Conservation (phyloP, 305 asterid species). For the Fraxinus dipetala region DNA sequence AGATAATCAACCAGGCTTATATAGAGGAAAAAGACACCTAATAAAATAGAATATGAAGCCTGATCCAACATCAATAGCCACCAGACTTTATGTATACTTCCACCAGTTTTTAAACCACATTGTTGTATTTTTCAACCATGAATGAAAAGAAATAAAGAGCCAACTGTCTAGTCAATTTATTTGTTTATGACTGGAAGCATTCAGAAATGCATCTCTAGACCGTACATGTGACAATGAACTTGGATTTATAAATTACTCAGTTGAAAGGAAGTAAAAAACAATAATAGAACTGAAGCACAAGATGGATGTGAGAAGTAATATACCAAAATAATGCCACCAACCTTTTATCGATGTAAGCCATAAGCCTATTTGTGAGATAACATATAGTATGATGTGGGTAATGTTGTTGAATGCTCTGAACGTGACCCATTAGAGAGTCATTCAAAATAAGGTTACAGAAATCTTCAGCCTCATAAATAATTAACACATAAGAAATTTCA, state of each 20-base stretch:
- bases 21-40: neutral
- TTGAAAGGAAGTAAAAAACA: neutral
- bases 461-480: slow-evolving; percentile 83
- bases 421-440: slow-evolving; percentile 56
- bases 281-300: slow-evolving; percentile 3
- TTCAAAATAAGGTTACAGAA: slow-evolving; percentile 64
- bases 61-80: neutral
- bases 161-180: neutral
- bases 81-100: neutral
- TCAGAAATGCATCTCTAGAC: neutral
- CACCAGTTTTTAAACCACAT: neutral
- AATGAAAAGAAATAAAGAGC: neutral
- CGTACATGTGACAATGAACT: neutral
- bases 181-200: neutral
- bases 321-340: slow-evolving; percentile 23
- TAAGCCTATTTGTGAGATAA: slow-evolving; percentile 71
- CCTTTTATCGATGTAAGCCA: slow-evolving; percentile 82
- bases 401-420: slow-evolving; percentile 48
- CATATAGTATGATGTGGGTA: slow-evolving; percentile 84
- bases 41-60: neutral
- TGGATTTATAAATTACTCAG: neutral
- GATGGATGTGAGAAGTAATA: slow-evolving; percentile 12
- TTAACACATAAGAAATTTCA: slow-evolving; percentile 56
- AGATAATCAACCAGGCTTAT: too few species aligned
- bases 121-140: neutral